phyloP scores from a whole-genome alignment of 176 grass and related monocot species.

The Lolium multiflorum region DNA sequence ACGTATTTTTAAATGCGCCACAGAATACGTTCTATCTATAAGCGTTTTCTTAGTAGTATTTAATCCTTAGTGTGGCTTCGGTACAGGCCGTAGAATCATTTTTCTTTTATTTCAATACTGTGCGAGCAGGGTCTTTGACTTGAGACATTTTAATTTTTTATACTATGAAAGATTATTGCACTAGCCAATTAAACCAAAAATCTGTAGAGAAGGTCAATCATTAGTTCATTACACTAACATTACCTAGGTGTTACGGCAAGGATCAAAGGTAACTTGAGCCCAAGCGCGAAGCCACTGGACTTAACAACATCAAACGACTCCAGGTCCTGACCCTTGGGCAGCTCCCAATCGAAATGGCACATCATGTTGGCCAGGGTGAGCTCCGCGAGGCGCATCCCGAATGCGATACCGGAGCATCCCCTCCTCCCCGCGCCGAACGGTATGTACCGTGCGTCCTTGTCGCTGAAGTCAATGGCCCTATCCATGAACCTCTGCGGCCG shows the following conservation, averaged over 20 bases:
- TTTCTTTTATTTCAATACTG: too few relatives aligned
- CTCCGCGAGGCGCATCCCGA: constrained; percentile 18
- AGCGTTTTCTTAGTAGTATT: too few relatives aligned
- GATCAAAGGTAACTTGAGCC: constrained; percentile 19
- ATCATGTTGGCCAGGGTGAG: constrained; percentile 52
- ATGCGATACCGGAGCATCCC: constrained; percentile 40
- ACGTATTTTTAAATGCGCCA: too few relatives aligned
- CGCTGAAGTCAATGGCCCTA: background rate
- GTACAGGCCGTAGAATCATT: too few relatives aligned
- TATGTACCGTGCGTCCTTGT: constrained; percentile 37
- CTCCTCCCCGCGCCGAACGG: constrained; percentile 52
- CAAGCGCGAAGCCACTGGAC: background rate
- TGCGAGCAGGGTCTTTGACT: too few relatives aligned
- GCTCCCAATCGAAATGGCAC: constrained; percentile 59
- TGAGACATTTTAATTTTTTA: too few relatives aligned
- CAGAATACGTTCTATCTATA: too few relatives aligned
- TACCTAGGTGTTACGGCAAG: constrained; percentile 36
- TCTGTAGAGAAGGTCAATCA: too few relatives aligned
- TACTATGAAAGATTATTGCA: too few relatives aligned
- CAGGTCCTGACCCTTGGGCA: constrained; percentile 33
- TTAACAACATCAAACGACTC: constrained; percentile 51
- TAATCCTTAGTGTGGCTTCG: too few relatives aligned
- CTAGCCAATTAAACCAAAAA: too few relatives aligned
- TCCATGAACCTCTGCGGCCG: constrained; percentile 39
- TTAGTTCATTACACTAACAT: too few relatives aligned